phyloP scores from a whole-genome alignment of 768 basidiomycete genomes.

The Naganishia antarctica region DNA sequence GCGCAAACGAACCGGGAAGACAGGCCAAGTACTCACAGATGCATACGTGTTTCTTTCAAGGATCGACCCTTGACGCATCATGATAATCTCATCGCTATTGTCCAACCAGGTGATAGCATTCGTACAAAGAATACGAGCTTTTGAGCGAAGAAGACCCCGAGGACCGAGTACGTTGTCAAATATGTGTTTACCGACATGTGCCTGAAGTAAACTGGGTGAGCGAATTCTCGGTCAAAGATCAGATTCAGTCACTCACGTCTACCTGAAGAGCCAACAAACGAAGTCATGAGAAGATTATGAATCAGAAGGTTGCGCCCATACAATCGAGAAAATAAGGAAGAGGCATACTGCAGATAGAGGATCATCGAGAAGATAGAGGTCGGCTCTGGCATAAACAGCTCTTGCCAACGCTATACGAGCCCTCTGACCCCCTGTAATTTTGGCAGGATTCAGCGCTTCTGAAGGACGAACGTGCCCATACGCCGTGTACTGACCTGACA shows the following conservation, averaged over 20 bases:
- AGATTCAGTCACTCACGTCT: conserved; percentile 3
- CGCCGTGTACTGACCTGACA: conserved; percentile 47
- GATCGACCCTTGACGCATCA: conserved; percentile 75
- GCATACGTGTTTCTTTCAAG: conserved; percentile 67
- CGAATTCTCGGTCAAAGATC: background rate
- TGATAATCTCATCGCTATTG: conserved; percentile 68
- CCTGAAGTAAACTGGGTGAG: conserved; percentile 13
- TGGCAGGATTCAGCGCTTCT: background rate
- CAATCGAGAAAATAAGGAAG: conserved; percentile 58
- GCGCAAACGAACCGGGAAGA: background rate
- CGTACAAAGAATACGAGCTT: conserved; percentile 79
- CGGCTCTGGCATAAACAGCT: conserved; percentile 85
- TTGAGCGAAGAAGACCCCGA: conserved; percentile 69
- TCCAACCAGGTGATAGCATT: conserved; percentile 79
- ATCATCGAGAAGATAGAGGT: conserved; percentile 86
- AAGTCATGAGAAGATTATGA: background rate
- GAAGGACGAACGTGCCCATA: conserved; percentile 57
- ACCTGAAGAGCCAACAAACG: conserved; percentile 4
- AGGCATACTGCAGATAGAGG: conserved; percentile 66
- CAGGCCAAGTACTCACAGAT: conserved; percentile 48
- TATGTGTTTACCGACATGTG: conserved; percentile 41
- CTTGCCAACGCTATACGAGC: conserved; percentile 57
- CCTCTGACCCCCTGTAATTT: conserved; percentile 46
- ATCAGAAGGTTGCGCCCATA: conserved; percentile 68
- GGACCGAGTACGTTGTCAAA: conserved; percentile 82